phyloP scores from a whole-genome alignment of 352 stramenopile genomes.

The Globisporangium radiosum region DNA sequence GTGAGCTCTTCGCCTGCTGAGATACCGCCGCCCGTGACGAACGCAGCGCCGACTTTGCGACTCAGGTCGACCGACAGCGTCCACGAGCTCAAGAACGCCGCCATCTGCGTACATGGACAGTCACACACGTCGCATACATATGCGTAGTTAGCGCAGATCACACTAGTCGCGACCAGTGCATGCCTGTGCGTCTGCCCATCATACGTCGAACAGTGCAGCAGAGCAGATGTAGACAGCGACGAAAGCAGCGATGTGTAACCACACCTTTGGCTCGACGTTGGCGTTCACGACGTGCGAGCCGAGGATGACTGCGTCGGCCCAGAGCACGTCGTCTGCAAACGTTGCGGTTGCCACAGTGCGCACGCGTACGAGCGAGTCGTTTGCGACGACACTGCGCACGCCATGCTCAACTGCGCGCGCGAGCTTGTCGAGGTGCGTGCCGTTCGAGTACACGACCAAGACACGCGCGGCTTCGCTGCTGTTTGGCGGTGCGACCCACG shows the following conservation, averaged over 20 bases:
- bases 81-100: slow-evolving; percentile 68
- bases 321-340: slow-evolving; percentile 75
- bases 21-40: slow-evolving; percentile 78
- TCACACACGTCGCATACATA: neutral
- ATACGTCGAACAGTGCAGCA: neutral
- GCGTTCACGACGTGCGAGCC: slow-evolving; percentile 83
- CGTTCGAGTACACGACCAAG: slow-evolving; percentile 68
- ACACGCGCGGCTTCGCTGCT: slow-evolving; percentile 26
- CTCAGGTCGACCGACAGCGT: slow-evolving; percentile 63
- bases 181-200: neutral
- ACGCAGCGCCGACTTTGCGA: slow-evolving; percentile 80
- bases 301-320: slow-evolving; percentile 80
- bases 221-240: too few species aligned
- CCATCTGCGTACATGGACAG: slow-evolving; percentile 29
- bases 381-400: slow-evolving; percentile 25
- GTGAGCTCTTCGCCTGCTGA: slow-evolving; percentile 80
- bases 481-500: neutral
- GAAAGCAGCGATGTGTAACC: slow-evolving; percentile 1
- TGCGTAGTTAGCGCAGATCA: neutral
- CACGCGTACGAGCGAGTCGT: slow-evolving; percentile 36
- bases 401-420: slow-evolving; percentile 56
- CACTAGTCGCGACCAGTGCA: neutral
- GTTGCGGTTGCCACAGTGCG: slow-evolving; percentile 52
- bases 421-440: slow-evolving; percentile 66
- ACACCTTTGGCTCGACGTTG: slow-evolving; percentile 81